Evolutionary conservation across 805 yeast species (phyloP).

Genomic region (Ogataea pini): DNA sequence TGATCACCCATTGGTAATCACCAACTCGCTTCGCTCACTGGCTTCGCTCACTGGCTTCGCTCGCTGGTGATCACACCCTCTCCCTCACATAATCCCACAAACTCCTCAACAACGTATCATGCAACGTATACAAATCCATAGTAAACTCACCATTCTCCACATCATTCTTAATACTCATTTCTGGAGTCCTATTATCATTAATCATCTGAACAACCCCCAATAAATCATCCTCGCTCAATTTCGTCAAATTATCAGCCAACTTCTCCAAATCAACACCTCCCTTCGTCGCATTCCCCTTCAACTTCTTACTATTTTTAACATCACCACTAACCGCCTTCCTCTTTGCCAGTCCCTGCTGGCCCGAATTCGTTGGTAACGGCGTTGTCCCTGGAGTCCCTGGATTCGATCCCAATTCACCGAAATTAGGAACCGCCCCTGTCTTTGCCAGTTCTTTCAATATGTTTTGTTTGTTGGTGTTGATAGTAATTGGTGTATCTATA

Average conservation of each 20-base stretch:
- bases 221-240: constrained; percentile 87
- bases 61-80: constrained; percentile 35
- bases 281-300: constrained; percentile 59
- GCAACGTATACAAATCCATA: constrained; percentile 91
- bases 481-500: constrained; percentile 72
- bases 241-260: constrained; percentile 86
- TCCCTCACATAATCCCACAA: constrained; percentile 92
- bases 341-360: constrained; percentile 14
- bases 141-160: constrained; percentile 97
- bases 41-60: no score
- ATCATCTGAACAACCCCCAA: constrained; percentile 97
- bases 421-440: constrained; percentile 73
- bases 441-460: constrained; percentile 73
- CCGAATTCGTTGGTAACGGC: constrained; percentile 16
- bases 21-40: not conserved
- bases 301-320: constrained; percentile 48
- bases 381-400: constrained; percentile 28
- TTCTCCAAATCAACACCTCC: constrained; percentile 86
- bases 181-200: constrained; percentile 90
- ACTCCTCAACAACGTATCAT: constrained; percentile 86
- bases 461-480: constrained; percentile 74
- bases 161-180: constrained; percentile 93
- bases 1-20: not conserved
- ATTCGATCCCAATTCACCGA: constrained; percentile 30
- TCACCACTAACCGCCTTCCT: constrained; percentile 26